Base-by-base conservation (phyloP, 208 protist genomes). In the Crithidia thermophila region DNA sequence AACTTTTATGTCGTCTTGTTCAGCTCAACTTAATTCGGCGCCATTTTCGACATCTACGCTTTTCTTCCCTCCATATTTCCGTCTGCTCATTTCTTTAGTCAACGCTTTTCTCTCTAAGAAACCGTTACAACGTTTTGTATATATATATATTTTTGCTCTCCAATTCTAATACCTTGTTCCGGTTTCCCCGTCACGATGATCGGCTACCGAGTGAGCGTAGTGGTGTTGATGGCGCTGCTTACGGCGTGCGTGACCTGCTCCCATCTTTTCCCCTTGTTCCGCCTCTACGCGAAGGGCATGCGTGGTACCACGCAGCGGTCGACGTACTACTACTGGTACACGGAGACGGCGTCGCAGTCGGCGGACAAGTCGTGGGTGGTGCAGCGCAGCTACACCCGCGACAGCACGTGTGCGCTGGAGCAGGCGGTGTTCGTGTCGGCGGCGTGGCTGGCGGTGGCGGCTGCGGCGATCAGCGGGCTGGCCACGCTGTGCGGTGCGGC, bases 181-280 rank as follows among this genome's bases (percentile, higher is more conserved):
- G 11, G 42, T 14, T 50, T 27, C 45, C 40, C 36, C 7, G 16
- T 14, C 34, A 64, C 11, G 27, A 64, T 64, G 58, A 20, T 47
- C 11, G 49, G 36, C 58, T 37, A 16, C 25, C 58, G 64, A 27
- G 0, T 71, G n/a, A 0, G 50, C 23, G 18, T 61, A n/a, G 13
- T 71, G 6, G n/a, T 52, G 20, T 3, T 61, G 28, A 2, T 52
- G 27, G 0, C 57, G 8, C 0, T 52, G 3, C 30, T 60, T 30
- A 72, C 66, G 10, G 49, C 55, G 5, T 58, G 37, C 50, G 36
- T 59, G 16, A 51, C 40, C 1, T 52, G 39, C 52, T 61, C 64
- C 8, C 50, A 30, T 20, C 46, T 71, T n/a, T 61, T 71, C 37
- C 64, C 64, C 0, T 9, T 61, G 9, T 61, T 49, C 27, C 39